Percentiles rank a stretch among this genome's conserved stretches.
Evolutionary conservation across 2,329 filamentous ascomycete species (phyloP).

Genomic region (Huntiella abstrusa): DNA sequence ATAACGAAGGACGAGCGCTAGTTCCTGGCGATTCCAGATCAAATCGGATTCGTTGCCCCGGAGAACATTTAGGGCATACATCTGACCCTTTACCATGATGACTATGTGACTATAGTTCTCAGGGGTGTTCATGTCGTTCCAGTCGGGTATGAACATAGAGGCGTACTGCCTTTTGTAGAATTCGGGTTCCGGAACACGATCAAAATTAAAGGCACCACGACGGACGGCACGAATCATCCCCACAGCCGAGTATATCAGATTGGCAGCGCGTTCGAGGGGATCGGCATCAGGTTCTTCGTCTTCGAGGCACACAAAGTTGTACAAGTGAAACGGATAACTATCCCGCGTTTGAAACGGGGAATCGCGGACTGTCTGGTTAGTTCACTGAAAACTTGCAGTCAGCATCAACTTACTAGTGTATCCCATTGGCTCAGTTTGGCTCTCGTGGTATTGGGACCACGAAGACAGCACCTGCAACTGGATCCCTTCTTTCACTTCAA

Average conservation of each 20-base stretch:
- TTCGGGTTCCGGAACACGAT: conserved; percentile 64
- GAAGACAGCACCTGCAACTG: no score
- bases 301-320: no score
- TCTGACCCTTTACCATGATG: conserved; percentile 83
- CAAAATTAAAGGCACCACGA: conserved; percentile 79
- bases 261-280: conserved; percentile 47
- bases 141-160: conserved; percentile 81
- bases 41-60: conserved; percentile 74
- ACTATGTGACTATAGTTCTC: conserved; percentile 84
- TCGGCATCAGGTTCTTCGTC: not conserved
- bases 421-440: no score
- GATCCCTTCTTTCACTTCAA: no score
- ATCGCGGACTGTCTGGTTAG: no score
- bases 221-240: conserved; percentile 86
- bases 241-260: conserved; percentile 72
- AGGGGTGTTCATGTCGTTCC: conserved; percentile 88
- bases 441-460: no score
- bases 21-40: conserved; percentile 92
- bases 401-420: no score
- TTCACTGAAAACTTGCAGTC: no score
- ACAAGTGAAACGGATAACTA: no score
- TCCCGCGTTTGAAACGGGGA: no score
- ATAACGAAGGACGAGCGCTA: conserved; percentile 76
- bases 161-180: conserved; percentile 99
- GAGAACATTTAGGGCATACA: conserved; percentile 97